Base-by-base conservation (phyloP, 225 moss, liverwort and hornwort genomes). In the Lunularia cruciata region DNA sequence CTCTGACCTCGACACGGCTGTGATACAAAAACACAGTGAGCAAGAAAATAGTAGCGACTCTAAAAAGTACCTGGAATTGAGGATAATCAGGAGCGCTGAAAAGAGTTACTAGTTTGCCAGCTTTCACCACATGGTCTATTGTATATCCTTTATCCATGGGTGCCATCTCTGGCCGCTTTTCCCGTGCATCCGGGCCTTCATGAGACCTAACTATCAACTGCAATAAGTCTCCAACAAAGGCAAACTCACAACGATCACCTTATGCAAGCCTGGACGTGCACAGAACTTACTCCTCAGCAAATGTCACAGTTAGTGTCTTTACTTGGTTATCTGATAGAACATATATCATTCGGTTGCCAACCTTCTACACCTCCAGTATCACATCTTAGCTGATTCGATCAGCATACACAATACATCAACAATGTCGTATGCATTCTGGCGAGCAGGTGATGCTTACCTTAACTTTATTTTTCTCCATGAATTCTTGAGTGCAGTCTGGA, bases 1-100 rank as follows among this genome's bases (percentile, higher is more conserved):
- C n/a, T n/a, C n/a, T n/a, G n/a, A n/a, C 56, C 26, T 26, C 56
- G 30, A 31, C 56, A 56, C 39, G 4, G n/a, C 13, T 20, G 31
- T 9, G 31, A n/a, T n/a, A n/a, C n/a, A n/a, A n/a, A n/a, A n/a
- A n/a, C n/a, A n/a, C n/a, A n/a, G 9, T 43, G 43, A 43, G 7
- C 43, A 43, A 43, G 43, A 7, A 43, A 43, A 7, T 7, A 43
- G 43, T 43, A 15, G 43, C 9, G 12, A 43, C 43, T 7, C 7
- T 1, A 34, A 61, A 11, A 3, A 62, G 61, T 32, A 96, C 96
- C 96, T 98, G 96, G 80, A 98, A 98, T 59, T 98, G 96, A 32
- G 96, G 96, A 75, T 98, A 98, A 68, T 98, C 96, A 60, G 96
- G 96, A 39, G 96, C 96, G 69, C 96, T 98, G 78, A 98, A 98